Evolutionary conservation across 192 early-diverging fungal genomes (phyloP), one percentile per base, ranked within the genome.

Genomic region (Umbelopsis sp.): DNA sequence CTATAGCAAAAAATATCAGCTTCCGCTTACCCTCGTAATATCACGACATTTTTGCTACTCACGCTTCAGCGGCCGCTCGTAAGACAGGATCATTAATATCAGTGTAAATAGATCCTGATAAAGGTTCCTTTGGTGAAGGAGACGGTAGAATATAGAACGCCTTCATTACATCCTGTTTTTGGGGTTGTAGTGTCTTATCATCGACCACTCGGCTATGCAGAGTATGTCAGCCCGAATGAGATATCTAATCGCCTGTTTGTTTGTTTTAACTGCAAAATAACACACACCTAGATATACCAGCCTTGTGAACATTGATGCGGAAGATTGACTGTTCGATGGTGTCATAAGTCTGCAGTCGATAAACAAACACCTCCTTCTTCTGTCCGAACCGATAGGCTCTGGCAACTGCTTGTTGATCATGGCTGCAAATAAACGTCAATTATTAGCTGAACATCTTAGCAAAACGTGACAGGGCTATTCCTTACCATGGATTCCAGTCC

Each of bases 401-500:
- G 0, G 89, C 92, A 34, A 94, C 83, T 3, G 90, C 89, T 78
- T 94, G 92, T 51, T 94, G 88, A 69, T 91, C 90, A 49, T 82
- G 82, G 34, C 74, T 74, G 43, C n/a, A 3, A 12, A 21, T 14
- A 34, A 25, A 10, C 26, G 25, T n/a, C 10, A 7, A 2, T 53
- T 14, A 29, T 31, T 6, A 34, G 29, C n/a, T 31, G 44, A 21
- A 25, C 6, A 17, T 12, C 12, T 44, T 7, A 38, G 32, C 25
- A 17, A 2, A 32, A 25, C 4, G 36, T 29, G 38, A 14, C 0
- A 16, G 17, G 4, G 24, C 25, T 34, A 32, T 32, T 43, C 51
- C 34, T 51, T 80, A 77, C 38, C 87, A 88, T 24, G 93, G 93
- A 59, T 94, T 95, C 92, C 92, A 95, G 44, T 91, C 91, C 29